Evolutionary conservation across 441 rosid species (phyloP).

Genomic region (Codiaeum variegatum): DNA sequence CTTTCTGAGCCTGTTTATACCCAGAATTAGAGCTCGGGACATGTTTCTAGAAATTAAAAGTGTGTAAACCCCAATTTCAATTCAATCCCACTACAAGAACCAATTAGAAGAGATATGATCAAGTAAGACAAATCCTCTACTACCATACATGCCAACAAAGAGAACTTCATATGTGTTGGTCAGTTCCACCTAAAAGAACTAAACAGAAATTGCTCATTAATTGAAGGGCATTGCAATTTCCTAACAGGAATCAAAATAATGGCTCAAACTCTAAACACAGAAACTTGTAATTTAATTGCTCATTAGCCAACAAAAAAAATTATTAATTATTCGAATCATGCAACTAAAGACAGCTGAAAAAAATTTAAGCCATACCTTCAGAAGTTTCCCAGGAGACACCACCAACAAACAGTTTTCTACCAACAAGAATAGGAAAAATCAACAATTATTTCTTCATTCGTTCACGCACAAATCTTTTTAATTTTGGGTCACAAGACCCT

Average conservation of each 20-base stretch:
- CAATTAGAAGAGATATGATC: background rate
- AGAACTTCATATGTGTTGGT: background rate
- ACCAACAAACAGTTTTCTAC: slow-evolving; percentile 37
- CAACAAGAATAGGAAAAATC: slow-evolving; percentile 18
- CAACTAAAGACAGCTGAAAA: background rate
- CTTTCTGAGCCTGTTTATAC: background rate
- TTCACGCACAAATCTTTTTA: background rate
- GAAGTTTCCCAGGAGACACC: slow-evolving; percentile 36
- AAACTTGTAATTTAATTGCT: no score
- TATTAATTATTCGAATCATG: background rate
- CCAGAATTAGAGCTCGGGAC: no score
- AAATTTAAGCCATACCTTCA: slow-evolving; percentile 17
- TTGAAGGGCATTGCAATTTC: background rate
- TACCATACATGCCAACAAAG: background rate
- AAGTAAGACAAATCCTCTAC: background rate
- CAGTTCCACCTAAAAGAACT: background rate
- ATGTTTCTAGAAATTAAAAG: no score
- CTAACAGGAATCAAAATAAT: background rate
- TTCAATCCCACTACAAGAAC: background rate
- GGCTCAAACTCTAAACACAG: background rate
- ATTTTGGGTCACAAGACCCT: background rate
- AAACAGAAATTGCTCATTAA: background rate
- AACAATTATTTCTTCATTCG: slow-evolving; percentile 11
- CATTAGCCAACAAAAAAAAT: no score
- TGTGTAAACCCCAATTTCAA: background rate